These are phyloP conservation scores for Aureobasidium uvarum DNA, from an alignment of 2,329 filamentous ascomycete genomes.

Conservation along the genomic window DNA sequence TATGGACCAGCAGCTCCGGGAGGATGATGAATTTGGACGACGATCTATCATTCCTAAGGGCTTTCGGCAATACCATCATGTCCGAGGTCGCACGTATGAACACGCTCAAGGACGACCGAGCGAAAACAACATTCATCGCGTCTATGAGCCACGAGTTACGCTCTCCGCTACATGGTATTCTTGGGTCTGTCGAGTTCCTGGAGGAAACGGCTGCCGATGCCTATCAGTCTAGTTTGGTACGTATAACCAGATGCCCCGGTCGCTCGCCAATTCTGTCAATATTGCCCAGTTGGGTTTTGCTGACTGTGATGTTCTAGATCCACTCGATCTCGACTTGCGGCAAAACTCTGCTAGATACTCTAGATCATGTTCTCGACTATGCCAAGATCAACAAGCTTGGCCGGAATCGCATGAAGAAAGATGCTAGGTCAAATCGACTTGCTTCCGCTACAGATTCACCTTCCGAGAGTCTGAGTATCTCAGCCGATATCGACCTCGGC, in stretches of 20 bases:
- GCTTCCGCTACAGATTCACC: slow-evolving; percentile 17
- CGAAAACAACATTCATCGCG: slow-evolving; percentile 52
- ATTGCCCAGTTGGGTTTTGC: no score
- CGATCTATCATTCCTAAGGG: slow-evolving; percentile 40
- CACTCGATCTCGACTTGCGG: slow-evolving; percentile 52
- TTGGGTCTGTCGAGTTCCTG: slow-evolving; percentile 49
- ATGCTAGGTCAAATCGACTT: slow-evolving; percentile 17
- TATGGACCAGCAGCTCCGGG: slow-evolving; percentile 44
- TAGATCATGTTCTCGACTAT: slow-evolving; percentile 44
- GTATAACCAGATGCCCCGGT: not conserved
- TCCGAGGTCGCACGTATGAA: slow-evolving; percentile 42
- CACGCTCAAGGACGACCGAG: slow-evolving; percentile 44
- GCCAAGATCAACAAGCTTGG: slow-evolving; percentile 46
- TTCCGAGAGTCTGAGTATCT: slow-evolving; percentile 23
- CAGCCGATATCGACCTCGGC: slow-evolving; percentile 24
- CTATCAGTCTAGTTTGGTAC: slow-evolving; percentile 37
- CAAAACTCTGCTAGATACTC: slow-evolving; percentile 49
- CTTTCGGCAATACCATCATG: slow-evolving; percentile 45
- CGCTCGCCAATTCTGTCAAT: no score
- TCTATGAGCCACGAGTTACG: slow-evolving; percentile 54
- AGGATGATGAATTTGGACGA: slow-evolving; percentile 40
- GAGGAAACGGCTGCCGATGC: slow-evolving; percentile 44
- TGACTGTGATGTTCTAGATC: slow-evolving; percentile 30
- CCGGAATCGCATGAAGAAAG: slow-evolving; percentile 31
- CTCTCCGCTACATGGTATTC: slow-evolving; percentile 47